These are phyloP conservation scores for Aspergillus neoniger DNA, from an alignment of 2,329 filamentous ascomycete genomes.

Conservation along the genomic window DNA sequence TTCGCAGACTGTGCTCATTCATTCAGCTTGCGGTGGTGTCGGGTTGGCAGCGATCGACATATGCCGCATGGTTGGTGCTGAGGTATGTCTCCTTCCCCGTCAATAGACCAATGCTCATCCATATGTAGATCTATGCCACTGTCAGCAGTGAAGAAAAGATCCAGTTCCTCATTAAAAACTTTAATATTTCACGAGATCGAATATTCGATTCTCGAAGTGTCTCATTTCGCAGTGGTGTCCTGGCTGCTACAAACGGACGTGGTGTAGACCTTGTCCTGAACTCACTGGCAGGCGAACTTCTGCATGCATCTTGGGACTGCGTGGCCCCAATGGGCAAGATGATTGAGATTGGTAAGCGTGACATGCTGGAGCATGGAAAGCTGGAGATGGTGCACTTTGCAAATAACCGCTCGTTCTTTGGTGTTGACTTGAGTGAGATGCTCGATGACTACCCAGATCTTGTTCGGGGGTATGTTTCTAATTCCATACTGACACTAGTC, in stretches of 20 bases:
- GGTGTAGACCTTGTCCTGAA: constrained; percentile 40
- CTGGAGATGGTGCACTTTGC: constrained; percentile 19
- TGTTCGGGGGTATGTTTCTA: constrained; percentile 1
- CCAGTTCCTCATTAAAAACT: constrained; percentile 5
- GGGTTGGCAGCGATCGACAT: constrained; percentile 36
- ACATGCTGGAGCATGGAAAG: constrained; percentile 28
- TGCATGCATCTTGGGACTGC: constrained; percentile 28
- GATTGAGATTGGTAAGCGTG: constrained; percentile 34
- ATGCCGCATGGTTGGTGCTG: constrained; percentile 26
- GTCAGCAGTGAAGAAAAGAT: constrained; percentile 12
- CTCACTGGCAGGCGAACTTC: constrained; percentile 21
- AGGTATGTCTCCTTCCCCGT: constrained; percentile 23
- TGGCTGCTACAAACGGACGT: constrained; percentile 26
- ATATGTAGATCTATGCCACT: constrained; percentile 19
- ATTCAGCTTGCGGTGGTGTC: constrained; percentile 34
- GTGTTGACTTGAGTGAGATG: constrained; percentile 8
- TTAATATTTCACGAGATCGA: constrained; percentile 24
- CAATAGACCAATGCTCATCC: background rate
- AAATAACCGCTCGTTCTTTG: constrained; percentile 14
- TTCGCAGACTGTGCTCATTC: constrained; percentile 36
- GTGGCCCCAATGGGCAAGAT: constrained; percentile 30
- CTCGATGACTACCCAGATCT: background rate
- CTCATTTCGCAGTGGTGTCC: constrained; percentile 27
- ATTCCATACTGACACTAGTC: no score
- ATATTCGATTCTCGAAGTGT: constrained; percentile 36